A percentile compares a stretch with the other conserved stretches of the same genome.
Conservation (phyloP, 2,329 filamentous ascomycete species). For the Mycogone perniciosa region DNA sequence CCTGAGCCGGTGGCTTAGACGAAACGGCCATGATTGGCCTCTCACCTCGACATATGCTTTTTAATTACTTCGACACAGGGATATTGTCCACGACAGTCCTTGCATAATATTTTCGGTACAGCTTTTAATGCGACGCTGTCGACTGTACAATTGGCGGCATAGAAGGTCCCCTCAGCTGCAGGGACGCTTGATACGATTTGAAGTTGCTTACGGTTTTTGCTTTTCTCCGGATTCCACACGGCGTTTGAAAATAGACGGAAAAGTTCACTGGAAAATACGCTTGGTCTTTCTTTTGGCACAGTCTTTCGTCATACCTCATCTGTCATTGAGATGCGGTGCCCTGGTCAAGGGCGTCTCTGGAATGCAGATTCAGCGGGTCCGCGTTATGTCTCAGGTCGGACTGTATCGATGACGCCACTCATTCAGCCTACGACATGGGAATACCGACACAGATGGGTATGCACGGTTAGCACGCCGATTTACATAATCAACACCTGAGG, state of each 20-base stretch:
- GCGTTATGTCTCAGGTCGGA: not conserved
- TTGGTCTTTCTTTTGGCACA: constrained; percentile 9
- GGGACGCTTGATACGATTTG: too few relatives aligned
- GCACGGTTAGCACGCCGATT: not conserved
- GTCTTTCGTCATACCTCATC: too few relatives aligned
- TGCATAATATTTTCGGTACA: constrained; percentile 25
- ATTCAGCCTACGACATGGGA: too few relatives aligned
- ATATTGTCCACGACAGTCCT: constrained; percentile 13
- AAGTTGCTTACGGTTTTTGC: too few relatives aligned
- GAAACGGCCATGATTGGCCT: not conserved
- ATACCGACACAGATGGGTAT: too few relatives aligned
- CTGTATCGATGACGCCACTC: not conserved
- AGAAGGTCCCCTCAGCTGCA: not conserved
- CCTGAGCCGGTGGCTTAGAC: not conserved
- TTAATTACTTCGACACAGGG: too few relatives aligned
- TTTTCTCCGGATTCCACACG: not conserved
- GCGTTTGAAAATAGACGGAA: constrained; percentile 16
- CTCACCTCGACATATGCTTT: too few relatives aligned
- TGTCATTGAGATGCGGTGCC: too few relatives aligned
- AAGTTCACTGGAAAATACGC: constrained; percentile 16
- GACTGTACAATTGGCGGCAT: constrained; percentile 22
- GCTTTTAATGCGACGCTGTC: constrained; percentile 27
- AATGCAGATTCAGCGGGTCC: not conserved
- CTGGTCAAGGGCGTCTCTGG: not conserved
- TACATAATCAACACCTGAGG: constrained; percentile 9